A percentile compares a stretch with the other conserved stretches of the same genome.
phyloP scores from a whole-genome alignment of 75 land plant genomes.

The Sequoiadendron giganteum region DNA sequence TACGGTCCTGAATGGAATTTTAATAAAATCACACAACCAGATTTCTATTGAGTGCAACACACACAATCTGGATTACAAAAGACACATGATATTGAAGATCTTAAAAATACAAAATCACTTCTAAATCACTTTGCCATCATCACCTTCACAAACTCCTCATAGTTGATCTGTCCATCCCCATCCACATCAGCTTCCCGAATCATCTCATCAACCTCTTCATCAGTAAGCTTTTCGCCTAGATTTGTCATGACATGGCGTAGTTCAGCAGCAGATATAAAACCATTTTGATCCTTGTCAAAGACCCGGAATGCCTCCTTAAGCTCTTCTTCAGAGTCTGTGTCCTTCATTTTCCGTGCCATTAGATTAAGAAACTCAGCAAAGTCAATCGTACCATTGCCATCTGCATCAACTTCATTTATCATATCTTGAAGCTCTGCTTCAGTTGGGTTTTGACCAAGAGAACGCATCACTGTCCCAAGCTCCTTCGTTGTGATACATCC shows the following conservation, averaged over 20 bases:
- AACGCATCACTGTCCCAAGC: slow-evolving; percentile 66
- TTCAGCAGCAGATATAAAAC: slow-evolving; percentile 83
- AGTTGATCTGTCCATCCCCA: slow-evolving; percentile 73
- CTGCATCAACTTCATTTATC: slow-evolving; percentile 78
- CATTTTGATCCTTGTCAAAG: slow-evolving; percentile 88
- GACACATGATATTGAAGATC: not conserved
- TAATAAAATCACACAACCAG: not conserved
- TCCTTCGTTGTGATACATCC: slow-evolving; percentile 70
- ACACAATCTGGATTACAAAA: not conserved
- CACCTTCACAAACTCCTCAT: slow-evolving; percentile 72
- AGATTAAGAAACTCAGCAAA: slow-evolving; percentile 63
- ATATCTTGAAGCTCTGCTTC: slow-evolving; percentile 68
- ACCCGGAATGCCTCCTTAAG: slow-evolving; percentile 82
- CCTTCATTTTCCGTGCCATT: slow-evolving; percentile 76
- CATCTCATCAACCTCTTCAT: slow-evolving; percentile 83
- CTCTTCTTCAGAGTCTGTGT: slow-evolving; percentile 76
- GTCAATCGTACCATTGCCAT: slow-evolving; percentile 70
- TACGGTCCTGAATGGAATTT: not conserved
- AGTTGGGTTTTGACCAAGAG: slow-evolving; percentile 68
- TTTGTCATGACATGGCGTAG: slow-evolving; percentile 89
- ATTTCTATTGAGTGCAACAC: not conserved
- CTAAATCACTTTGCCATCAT: slow-evolving; percentile 64
- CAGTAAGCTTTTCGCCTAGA: slow-evolving; percentile 79
- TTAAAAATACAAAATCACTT: slow-evolving; percentile 27
- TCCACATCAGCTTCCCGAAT: slow-evolving; percentile 77